Percentiles rank a stretch among this genome's conserved stretches.
phyloP scores from a whole-genome alignment of 495 filamentous ascomycete genomes.

The Aspergillus sparsus region DNA sequence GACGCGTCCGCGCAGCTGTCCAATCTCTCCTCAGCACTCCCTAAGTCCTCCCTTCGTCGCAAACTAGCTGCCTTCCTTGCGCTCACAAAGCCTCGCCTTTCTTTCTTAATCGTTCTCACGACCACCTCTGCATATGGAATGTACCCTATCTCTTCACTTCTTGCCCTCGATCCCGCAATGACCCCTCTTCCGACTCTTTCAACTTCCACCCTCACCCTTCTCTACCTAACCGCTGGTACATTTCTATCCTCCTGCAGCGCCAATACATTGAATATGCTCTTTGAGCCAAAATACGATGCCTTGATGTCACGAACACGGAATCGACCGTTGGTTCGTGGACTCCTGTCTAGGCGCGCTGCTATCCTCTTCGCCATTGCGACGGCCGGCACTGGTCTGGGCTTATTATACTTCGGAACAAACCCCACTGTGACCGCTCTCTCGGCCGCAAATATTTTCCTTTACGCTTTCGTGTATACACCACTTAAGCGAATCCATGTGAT shows the following conservation, averaged over 20 bases:
- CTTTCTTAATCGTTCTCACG: conserved; percentile 85
- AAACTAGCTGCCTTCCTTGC: conserved; percentile 82
- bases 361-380: conserved; percentile 74
- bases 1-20: conserved; percentile 85
- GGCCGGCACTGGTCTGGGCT: conserved; percentile 62
- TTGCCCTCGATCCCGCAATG: conserved; percentile 59
- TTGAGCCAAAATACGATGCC: conserved; percentile 87
- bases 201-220: conserved; percentile 82
- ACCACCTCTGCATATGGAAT: conserved; percentile 91
- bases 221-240: conserved; percentile 89
- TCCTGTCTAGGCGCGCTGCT: conserved; percentile 75
- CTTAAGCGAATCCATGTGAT: conserved; percentile 82
- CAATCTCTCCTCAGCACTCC: conserved; percentile 64
- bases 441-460: conserved; percentile 80
- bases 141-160: conserved; percentile 71
- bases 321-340: conserved; percentile 80
- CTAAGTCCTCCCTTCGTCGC: conserved; percentile 71
- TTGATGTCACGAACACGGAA: conserved; percentile 91
- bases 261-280: conserved; percentile 95
- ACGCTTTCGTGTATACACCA: conserved; percentile 90
- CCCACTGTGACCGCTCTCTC: conserved; percentile 88
- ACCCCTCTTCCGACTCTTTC: conserved; percentile 80
- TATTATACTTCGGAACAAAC: conserved; percentile 87
- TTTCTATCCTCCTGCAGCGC: conserved; percentile 82
- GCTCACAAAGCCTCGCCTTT: conserved; percentile 91